Conservation (phyloP, 1,284 basidiomycete species). For the Trichosporon inkin region DNA sequence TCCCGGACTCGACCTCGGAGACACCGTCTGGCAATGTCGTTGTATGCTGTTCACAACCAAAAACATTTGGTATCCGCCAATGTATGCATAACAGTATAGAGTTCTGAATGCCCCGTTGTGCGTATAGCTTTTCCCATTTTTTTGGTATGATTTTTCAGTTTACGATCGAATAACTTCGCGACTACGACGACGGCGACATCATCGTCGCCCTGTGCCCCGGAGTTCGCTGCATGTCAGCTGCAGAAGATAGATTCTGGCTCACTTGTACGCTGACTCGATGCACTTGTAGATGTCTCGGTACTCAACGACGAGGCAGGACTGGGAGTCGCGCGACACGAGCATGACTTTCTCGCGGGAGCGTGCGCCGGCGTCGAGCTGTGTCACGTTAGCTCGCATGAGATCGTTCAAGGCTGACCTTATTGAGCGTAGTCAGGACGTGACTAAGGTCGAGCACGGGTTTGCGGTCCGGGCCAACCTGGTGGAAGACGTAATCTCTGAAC, state of each 20-base stretch:
- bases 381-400: not conserved
- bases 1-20: no score
- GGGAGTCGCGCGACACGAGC: constrained; percentile 77
- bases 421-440: constrained; percentile 84
- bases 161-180: not conserved
- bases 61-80: not conserved
- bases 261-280: constrained; percentile 72
- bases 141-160: constrained; percentile 1
- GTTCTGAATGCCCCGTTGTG: not conserved
- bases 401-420: constrained; percentile 61
- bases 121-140: not conserved
- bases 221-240: not conserved
- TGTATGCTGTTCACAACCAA: no score
- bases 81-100: constrained; percentile 5
- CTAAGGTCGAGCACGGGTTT: constrained; percentile 84
- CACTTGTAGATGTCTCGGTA: constrained; percentile 88
- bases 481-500: constrained; percentile 98
- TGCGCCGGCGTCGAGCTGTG: constrained; percentile 23
- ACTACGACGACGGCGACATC: not conserved
- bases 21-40: no score
- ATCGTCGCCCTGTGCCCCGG: not conserved
- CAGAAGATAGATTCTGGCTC: constrained; percentile 24
- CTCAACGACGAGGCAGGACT: constrained; percentile 91
- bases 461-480: constrained; percentile 87
- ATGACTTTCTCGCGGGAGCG: constrained; percentile 87